Conservation (phyloP, 192 early-diverging fungal species). For the Coemansia sp. region DNA sequence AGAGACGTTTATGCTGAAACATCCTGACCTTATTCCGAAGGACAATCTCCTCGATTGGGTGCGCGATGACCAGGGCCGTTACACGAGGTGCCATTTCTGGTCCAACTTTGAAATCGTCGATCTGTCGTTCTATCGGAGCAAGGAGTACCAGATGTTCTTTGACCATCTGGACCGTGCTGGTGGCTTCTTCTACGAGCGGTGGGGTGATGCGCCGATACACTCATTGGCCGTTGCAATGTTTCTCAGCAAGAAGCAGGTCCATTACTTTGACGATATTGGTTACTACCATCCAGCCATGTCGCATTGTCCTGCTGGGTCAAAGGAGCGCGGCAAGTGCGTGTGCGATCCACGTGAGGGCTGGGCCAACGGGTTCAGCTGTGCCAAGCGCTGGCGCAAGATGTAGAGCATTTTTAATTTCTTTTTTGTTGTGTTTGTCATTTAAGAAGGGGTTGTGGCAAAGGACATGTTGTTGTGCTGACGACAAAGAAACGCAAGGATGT, state of each 20-base stretch:
- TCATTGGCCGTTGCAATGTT: slow-evolving; percentile 56
- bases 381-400: slow-evolving; percentile 38
- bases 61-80: slow-evolving; percentile 21
- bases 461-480: neutral
- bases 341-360: slow-evolving; percentile 44
- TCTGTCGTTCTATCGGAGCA: slow-evolving; percentile 65
- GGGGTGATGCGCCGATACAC: slow-evolving; percentile 69
- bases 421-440: neutral
- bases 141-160: slow-evolving; percentile 65
- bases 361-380: slow-evolving; percentile 42
- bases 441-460: neutral
- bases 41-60: slow-evolving; percentile 59
- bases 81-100: slow-evolving; percentile 74
- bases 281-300: slow-evolving; percentile 56
- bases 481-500: neutral
- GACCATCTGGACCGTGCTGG: slow-evolving; percentile 68
- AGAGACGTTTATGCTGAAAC: slow-evolving; percentile 50
- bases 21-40: slow-evolving; percentile 55
- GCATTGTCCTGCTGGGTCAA: slow-evolving; percentile 49
- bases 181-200: slow-evolving; percentile 85
- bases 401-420: neutral
- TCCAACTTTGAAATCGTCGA: slow-evolving; percentile 85
- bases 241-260: slow-evolving; percentile 57
- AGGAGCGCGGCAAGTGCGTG: slow-evolving; percentile 41
- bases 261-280: slow-evolving; percentile 75